These are phyloP conservation scores for Calcarisporium arbuscula DNA, from an alignment of 2,329 filamentous ascomycete species.

Conservation along the genomic window DNA sequence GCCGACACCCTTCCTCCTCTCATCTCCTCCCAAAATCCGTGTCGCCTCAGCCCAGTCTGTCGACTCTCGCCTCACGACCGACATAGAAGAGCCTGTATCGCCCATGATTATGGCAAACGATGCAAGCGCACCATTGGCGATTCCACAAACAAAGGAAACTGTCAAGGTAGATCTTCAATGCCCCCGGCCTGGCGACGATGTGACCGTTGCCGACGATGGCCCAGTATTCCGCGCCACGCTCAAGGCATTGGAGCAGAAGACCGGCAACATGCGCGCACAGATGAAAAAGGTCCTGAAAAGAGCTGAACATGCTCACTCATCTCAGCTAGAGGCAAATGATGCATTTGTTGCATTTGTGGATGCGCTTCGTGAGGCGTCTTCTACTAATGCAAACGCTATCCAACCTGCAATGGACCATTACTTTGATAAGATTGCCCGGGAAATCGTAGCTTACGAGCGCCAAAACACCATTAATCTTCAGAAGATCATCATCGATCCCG, in stretches of 20 bases:
- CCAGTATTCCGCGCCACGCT: constrained; percentile 95
- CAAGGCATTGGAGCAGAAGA: constrained; percentile 94
- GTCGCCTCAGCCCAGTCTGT: constrained; percentile 84
- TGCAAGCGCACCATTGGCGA: constrained; percentile 18
- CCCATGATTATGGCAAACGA: constrained; percentile 39
- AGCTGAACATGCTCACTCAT: constrained; percentile 79
- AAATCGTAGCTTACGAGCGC: constrained; percentile 82
- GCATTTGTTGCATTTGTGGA: constrained; percentile 78
- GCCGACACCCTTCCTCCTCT: constrained; percentile 65
- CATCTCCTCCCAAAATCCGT: constrained; percentile 68
- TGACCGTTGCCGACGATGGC: constrained; percentile 81
- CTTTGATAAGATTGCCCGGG: constrained; percentile 90
- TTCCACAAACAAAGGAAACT: constrained; percentile 32
- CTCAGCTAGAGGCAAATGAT: constrained; percentile 80
- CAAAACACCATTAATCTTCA: constrained; percentile 80
- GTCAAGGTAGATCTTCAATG: constrained; percentile 86
- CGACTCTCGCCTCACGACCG: constrained; percentile 71
- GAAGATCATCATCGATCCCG: constrained; percentile 88
- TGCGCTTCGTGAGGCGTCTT: constrained; percentile 77
- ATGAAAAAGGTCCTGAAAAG: constrained; percentile 96
- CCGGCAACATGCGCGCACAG: constrained; percentile 82
- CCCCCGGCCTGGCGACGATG: constrained; percentile 78
- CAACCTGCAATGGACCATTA: constrained; percentile 96
- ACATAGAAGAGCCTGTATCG: constrained; percentile 52
- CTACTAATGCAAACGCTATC: constrained; percentile 92